Percentiles rank a stretch among this genome's conserved stretches.
Evolutionary conservation across 1,284 basidiomycete species (phyloP).

Genomic region (Marasmius fiardii): DNA sequence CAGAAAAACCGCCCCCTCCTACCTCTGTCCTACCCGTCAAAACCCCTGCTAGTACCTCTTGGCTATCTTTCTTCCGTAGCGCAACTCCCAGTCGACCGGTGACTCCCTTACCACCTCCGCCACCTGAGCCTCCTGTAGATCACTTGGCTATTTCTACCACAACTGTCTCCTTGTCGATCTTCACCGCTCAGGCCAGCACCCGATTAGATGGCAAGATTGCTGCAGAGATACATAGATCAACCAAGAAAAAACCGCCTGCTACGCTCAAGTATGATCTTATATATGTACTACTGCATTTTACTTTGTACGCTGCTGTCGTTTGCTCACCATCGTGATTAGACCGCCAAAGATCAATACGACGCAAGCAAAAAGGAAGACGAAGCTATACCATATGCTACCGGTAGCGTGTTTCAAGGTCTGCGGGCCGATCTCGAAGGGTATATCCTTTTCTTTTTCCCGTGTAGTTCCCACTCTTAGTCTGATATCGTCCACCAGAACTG

Average conservation of each 20-base stretch:
- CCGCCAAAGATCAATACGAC: constrained; percentile 87
- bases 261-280: constrained; percentile 83
- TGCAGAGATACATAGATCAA: constrained; percentile 84
- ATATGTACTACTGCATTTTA: constrained; percentile 53
- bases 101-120: constrained; percentile 34
- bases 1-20: constrained; percentile 48
- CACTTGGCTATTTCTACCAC: constrained; percentile 56
- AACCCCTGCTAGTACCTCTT: constrained; percentile 43
- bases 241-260: constrained; percentile 91
- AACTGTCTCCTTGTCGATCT: constrained; percentile 78
- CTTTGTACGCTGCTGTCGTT: background rate
- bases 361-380: constrained; percentile 67
- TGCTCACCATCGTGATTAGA: constrained; percentile 40
- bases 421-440: constrained; percentile 82
- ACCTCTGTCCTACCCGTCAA: constrained; percentile 32
- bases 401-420: constrained; percentile 84
- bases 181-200: constrained; percentile 80
- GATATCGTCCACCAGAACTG: constrained; percentile 38
- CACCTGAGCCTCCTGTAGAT: constrained; percentile 41
- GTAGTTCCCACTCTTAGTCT: background rate
- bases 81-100: constrained; percentile 44
- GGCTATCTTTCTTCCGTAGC: constrained; percentile 76
- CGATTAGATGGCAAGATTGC: constrained; percentile 71
- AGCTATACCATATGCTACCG: constrained; percentile 53
- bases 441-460: constrained; percentile 18